Evolutionary conservation across 129 eudicot species (phyloP), one percentile per base, ranked within the genome.

Genomic region (Tanacetum coccineum): DNA sequence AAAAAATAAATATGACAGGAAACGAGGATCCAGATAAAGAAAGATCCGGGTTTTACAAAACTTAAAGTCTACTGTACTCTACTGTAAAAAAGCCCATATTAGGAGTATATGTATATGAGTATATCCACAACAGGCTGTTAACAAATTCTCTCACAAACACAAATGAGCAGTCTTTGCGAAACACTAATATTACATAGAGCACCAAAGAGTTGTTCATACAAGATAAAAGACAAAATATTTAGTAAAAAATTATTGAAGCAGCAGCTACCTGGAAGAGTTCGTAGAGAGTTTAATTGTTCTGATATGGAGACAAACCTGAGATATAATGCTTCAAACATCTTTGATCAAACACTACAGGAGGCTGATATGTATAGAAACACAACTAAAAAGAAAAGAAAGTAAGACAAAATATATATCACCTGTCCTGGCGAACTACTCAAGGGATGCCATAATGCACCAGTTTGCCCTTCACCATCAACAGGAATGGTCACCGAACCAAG

Each of bases 221-320:
- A 62, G 45, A 72, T 36, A 53, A 64, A 73, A 42, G 65, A 73
- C 65, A 64, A 32, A 67, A 26, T 11, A 2, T 47, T 52, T 52
- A n/a, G 20, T 3, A 19, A 68, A 59, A 36, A 74, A 51, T 19
- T 64, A n/a, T 15, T 13, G 39, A 42, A 78, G 52, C 59, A 71
- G 25, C 64, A 15, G 30, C 8, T 77, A 90, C 98, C 98, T 88
- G 81, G 87, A 68, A 63, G 89, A 70, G 72, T 68, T 76, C 18
- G 8, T n/a, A 1, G 85, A 77, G 58, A 75, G 87, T 67, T 87
- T 82, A 59, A 76, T 60, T 36, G 98, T 82, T 64, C 77, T 80
- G 44, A 93, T 86, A 74, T 86, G 83, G 30, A 93, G 92, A 66
- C 95, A 93, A 76, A 93, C 99, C 99, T 93, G 81, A 76, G 58